Evolutionary conservation across 495 filamentous ascomycete species (phyloP), one percentile per base, ranked within the genome.

Genomic region (Cercophora sp.): DNA sequence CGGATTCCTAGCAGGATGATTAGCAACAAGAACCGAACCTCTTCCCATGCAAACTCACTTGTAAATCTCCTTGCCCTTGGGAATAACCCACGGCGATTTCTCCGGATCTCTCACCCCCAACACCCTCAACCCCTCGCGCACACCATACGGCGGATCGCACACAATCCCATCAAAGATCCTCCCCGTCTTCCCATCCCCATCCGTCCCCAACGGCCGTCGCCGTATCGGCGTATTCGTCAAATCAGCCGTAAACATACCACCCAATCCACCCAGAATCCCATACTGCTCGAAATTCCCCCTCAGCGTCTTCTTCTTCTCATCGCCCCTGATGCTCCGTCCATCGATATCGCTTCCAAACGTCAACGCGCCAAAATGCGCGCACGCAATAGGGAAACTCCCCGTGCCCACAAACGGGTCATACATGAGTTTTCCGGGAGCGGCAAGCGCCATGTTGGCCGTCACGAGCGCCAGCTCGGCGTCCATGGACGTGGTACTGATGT

Each of bases 131-230:
- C 93, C 93, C 60, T 99, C 93, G 9, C 93, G 80, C 13, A 99
- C 89, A n/a, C 93, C 93, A 63, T 99, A 99, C 0, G 93, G 93
- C 13, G 93, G 93, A 68, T 99, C 93, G 57, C 93, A 96, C n/a
- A 96, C 70, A 53, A 99, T 92, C 2, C 86, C 90, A 70, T 99
- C 91, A 31, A 97, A 80, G 45, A 87, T 77, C 32, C 79, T 72
- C 15, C 72, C 71, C 16, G 39, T 66, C 0, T 46, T 45, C 5
- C 64, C 66, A 31, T 66, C 49, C 3, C 53, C 54, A 5, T 49
- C 42, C 3, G 15, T 25, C 26, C 53, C 16, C 8, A 65, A 39
- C 23, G 61, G 58, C 5, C 43, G 35, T 15, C 61, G 67, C 31
- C 88, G 72, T 15, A 97, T 60, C 2, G 93, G 94, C 8, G 84